Evolutionary conservation across 805 yeast species (phyloP), one percentile per base, ranked within the genome.

Genomic region (Candida dajiaensis): DNA sequence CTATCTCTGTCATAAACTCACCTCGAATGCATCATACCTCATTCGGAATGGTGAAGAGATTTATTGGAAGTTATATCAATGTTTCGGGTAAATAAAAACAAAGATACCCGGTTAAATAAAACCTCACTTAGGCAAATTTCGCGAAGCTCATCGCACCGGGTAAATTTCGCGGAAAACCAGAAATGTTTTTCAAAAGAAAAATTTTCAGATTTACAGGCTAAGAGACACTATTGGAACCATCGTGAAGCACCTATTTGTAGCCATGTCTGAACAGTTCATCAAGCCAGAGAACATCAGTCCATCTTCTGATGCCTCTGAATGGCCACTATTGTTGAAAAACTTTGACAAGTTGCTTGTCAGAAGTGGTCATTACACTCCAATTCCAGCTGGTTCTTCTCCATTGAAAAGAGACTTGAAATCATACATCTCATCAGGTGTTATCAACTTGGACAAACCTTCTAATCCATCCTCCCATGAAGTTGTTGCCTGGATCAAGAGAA

Each of bases 391-490:
- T 54, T 79, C 92, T 65, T 81, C 96, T 45, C 99, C 99, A 51
- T 77, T 87, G 66, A 89, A 89, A 71, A 84, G 99, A 76, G 97
- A 89, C 69, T 73, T 94, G 58, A 87, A 87, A 69, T 77, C 87
- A 29, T 94, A 94, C 68, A 76, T 94, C 59, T 80, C 94, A 42
- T 83, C 96, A 7, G 99, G 99, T 77, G 96, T 94, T 44, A 92
- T 94, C 66, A 94, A 94, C 74, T 77, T 94, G 60, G 99, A 94
- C 73, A 94, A 94, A 67, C 99, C 99, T 57, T 87, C 97, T 23
- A 94, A 94, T 70, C 99, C 99, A 57, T 88, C 97, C 39, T 89
- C 97, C 46, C 99, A 94, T 72, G 99, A 94, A 75, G 99, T 94
- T 65, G 99, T 94, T 61, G 99, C 99, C 21, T 94, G 99, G 99